These are phyloP conservation scores for Triticum dicoccoides DNA, from an alignment of 176 grass and related monocot genomes.

Conservation along the genomic window DNA sequence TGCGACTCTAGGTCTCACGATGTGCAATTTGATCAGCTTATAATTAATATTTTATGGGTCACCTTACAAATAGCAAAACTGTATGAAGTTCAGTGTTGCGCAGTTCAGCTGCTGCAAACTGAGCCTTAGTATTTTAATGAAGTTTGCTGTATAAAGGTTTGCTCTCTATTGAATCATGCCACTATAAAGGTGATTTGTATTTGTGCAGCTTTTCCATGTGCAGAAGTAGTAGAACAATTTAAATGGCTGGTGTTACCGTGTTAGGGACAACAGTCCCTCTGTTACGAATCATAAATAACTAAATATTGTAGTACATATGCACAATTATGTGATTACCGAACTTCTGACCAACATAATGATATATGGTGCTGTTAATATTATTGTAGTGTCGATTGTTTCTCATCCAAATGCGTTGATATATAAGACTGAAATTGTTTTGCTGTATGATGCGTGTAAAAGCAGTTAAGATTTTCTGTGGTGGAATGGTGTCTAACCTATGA, in stretches of 20 bases:
- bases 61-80: background rate
- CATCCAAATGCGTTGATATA: background rate
- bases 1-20: background rate
- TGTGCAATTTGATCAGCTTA: background rate
- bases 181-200: background rate
- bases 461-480: background rate
- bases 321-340: slow-evolving; percentile 4
- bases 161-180: background rate
- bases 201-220: background rate
- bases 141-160: background rate
- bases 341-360: background rate
- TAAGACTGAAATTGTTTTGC: background rate
- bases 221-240: background rate
- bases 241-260: background rate
- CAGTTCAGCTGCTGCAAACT: background rate
- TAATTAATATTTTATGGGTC: background rate
- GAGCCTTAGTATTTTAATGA: background rate
- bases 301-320: slow-evolving; percentile 6
- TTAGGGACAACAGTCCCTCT: background rate
- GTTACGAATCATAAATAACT: background rate
- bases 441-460: background rate
- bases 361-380: slow-evolving; percentile 5
- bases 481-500: background rate
- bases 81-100: background rate
- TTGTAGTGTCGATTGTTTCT: background rate